Evolutionary conservation across 1,139 yeast species (phyloP), one percentile per base, ranked within the genome.

Genomic region (Geotrichum bryndzae): DNA sequence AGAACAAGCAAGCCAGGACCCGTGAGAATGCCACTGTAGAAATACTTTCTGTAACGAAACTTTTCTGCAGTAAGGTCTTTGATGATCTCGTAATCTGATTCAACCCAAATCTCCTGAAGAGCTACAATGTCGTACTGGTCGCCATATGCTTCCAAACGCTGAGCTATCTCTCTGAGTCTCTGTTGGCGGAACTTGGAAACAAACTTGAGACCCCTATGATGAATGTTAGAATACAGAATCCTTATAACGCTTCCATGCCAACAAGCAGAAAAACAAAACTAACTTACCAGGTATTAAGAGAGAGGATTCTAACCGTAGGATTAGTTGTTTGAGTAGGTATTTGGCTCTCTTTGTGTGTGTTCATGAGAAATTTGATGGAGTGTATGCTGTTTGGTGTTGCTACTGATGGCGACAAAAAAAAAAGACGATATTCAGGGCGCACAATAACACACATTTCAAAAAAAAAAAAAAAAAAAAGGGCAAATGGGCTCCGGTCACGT

Each of bases 1-100:
- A 95, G 74, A 4, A 94, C 79, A 0, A 91, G 96, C 59, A 94
- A 79, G 0, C 99, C 99, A 0, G 99, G 98, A 0, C 99, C 99
- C 0, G 96, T 77, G 3, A 94, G 69, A 10, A 94, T 89, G 1
- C 99, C 99, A 2, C 96, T 82, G 67, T 83, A 84, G 75, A 88
- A 94, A 62, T 82, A 78, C 65, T 97, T 80, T 61, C 85, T 75
- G 73, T 83, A 85, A 0, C 94, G 95, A 68, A 82, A 88, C 54
- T 73, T 73, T 0, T 69, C 68, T 1, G 73, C 65, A 64, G 92
- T 83, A 11, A 73, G 73, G 1, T 68, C 66, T 27, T 81, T 79
- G 31, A 94, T 75, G 64, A 83, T 82, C 0, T 82, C 80, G 91
- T 94, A 92, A 73, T 94, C 99, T 55, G 82, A 85, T 66, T 85